Percentiles rank a stretch among this genome's conserved stretches.
These are phyloP conservation scores for Pythium phragmitis DNA, from an alignment of 352 stramenopile species.

Conservation along the genomic window DNA sequence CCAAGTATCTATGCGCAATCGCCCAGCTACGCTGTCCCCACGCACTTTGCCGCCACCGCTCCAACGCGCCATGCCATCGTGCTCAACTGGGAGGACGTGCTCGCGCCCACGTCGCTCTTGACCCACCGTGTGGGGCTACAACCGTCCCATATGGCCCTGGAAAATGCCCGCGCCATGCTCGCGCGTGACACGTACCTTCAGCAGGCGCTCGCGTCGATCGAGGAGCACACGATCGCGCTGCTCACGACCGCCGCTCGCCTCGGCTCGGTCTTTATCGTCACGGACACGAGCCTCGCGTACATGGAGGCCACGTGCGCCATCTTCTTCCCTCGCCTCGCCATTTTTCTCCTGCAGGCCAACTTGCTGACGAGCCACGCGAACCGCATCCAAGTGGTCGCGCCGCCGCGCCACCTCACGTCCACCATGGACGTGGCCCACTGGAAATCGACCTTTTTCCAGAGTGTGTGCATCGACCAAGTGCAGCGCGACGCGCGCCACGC, in stretches of 20 bases:
- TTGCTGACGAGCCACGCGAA: constrained; percentile 12
- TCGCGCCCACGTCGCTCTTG: constrained; percentile 47
- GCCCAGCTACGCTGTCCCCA: not conserved
- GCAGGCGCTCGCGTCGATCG: constrained; percentile 46
- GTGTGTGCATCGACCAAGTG: constrained; percentile 33
- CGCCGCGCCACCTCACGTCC: constrained; percentile 38
- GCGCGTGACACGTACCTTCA: constrained; percentile 50
- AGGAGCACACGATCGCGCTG: constrained; percentile 48
- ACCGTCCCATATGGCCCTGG: constrained; percentile 32
- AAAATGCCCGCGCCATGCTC: constrained; percentile 32
- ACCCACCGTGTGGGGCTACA: constrained; percentile 40
- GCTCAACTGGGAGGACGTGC: constrained; percentile 60
- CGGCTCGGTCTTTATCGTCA: constrained; percentile 49
- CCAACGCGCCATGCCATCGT: constrained; percentile 33
- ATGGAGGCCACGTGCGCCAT: constrained; percentile 41
- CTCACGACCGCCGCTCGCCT: constrained; percentile 34
- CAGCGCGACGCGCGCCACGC: constrained; percentile 25
- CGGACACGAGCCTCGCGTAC: constrained; percentile 42
- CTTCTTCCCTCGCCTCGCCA: constrained; percentile 48
- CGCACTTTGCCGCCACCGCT: constrained; percentile 7
- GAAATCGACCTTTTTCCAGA: constrained; percentile 46
- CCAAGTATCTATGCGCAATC: not conserved
- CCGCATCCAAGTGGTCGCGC: constrained; percentile 40
- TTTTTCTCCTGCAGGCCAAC: constrained; percentile 38
- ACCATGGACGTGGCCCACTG: constrained; percentile 37